Evolutionary conservation across 1,139 yeast species (phyloP).

Genomic region (Nakaseomyces kungkrabaensis): DNA sequence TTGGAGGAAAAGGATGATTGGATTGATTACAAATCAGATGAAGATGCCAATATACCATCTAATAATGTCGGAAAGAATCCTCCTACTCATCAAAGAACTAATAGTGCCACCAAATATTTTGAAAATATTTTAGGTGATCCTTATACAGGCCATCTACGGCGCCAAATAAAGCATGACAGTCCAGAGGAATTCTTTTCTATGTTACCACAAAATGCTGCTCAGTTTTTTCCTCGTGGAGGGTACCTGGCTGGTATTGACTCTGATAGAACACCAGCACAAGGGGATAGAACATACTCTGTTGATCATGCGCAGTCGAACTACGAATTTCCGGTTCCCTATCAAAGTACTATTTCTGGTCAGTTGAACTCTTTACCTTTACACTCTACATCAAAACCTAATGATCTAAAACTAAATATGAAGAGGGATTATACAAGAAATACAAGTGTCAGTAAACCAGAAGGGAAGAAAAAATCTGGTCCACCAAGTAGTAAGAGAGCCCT

Average conservation of each 20-base stretch:
- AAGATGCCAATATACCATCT: not conserved
- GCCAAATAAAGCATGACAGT: not conserved
- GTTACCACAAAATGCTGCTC: not conserved
- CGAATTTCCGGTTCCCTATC: not conserved
- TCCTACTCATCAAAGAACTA: not conserved
- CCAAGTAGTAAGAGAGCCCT: constrained; percentile 37
- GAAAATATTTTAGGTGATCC: not conserved
- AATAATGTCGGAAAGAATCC: too few species aligned
- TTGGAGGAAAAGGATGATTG: not conserved
- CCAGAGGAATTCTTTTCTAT: not conserved
- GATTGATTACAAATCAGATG: not conserved
- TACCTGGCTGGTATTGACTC: not conserved
- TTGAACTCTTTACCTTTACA: not conserved
- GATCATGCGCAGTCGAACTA: not conserved
- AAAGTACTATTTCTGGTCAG: not conserved
- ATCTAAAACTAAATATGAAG: not conserved
- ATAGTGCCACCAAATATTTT: not conserved
- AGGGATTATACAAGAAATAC: constrained; percentile 5
- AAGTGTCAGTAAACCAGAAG: not conserved
- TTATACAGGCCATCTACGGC: not conserved
- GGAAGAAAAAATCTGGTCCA: not conserved
- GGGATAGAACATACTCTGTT: not conserved
- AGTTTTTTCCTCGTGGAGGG: not conserved
- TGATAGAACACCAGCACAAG: not conserved
- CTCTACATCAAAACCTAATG: not conserved